Evolutionary conservation across 805 yeast species (phyloP).

Genomic region (Yamadazyma nakazawae): DNA sequence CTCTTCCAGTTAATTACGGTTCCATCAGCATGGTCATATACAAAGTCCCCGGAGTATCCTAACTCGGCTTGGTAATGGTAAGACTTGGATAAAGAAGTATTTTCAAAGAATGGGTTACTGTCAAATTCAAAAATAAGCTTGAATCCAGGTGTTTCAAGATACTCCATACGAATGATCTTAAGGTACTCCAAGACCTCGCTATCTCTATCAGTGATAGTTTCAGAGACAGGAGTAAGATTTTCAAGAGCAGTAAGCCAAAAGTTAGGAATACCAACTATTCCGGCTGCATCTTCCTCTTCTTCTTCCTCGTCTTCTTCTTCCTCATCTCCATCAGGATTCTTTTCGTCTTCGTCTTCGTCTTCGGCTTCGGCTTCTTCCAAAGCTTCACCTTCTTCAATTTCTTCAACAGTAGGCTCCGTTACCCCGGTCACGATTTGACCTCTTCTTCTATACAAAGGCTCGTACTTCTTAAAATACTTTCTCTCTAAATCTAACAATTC

Average conservation of each 20-base stretch:
- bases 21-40: slow-evolving; percentile 96
- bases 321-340: slow-evolving; percentile 18
- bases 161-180: slow-evolving; percentile 70
- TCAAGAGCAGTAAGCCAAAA: slow-evolving; percentile 97
- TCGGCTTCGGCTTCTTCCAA: slow-evolving; percentile 56
- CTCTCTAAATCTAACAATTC: slow-evolving; percentile 85
- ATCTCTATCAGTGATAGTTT: slow-evolving; percentile 86
- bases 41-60: slow-evolving; percentile 93
- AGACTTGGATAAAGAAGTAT: slow-evolving; percentile 71
- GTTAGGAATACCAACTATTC: slow-evolving; percentile 74
- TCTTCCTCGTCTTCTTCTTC: slow-evolving; percentile 35
- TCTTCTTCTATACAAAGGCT: slow-evolving; percentile 75
- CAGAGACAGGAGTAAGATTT: slow-evolving; percentile 76
- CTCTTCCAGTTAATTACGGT: slow-evolving; percentile 78
- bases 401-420: slow-evolving; percentile 73
- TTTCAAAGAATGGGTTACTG: slow-evolving; percentile 72
- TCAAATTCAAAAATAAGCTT: slow-evolving; percentile 77
- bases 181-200: slow-evolving; percentile 73
- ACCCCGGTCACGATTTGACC: slow-evolving; percentile 68
- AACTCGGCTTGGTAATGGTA: slow-evolving; percentile 92
- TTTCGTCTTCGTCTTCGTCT: slow-evolving; percentile 25
- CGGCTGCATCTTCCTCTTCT: slow-evolving; percentile 38
- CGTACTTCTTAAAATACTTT: slow-evolving; percentile 67
- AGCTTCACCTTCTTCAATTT: slow-evolving; percentile 73
- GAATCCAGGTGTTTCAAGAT: slow-evolving; percentile 84